Base-by-base conservation (phyloP, 2,329 filamentous ascomycete genomes). In the Teratosphaeria gauchensis region DNA sequence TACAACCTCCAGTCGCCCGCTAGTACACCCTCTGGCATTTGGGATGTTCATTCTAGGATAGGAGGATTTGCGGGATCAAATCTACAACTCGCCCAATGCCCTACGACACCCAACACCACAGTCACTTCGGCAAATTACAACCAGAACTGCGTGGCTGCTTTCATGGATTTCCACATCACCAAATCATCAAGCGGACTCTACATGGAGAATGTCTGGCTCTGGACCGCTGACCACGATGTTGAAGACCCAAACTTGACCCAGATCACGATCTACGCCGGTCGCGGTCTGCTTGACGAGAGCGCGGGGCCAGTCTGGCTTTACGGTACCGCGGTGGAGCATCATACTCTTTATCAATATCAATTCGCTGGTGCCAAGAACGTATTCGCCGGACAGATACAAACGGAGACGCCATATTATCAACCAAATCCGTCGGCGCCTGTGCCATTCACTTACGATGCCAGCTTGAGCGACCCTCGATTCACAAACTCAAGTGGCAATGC, bases 251-350 rank as follows among this genome's bases (percentile, higher is more conserved):
- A 86, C 68, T 83, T 88, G 71, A 84, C 74, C 56, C 88, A 94
- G 73, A 87, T 94, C 73, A 87, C 87, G 71, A 84, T 97, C 70
- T 96, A 89, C 84, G 95, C 90, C 72, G 92, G 91, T 55, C 90
- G 92, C 63, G 92, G 92, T 67, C 82, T 96, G 62, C 80, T 87
- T 38, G 84, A 96, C 66, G 89, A 95, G 76, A 89, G 80, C 54
- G 84, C 90, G 16, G 74, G 74, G 4, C 63, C 63, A 1, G 54
- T 76, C 8, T 78, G 75, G 75, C 68, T 78, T 66, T 91, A 87
- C 75, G 91, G 84, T 9, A 95, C 90, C 0, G 75, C 78, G 1
- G 79, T 81, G 1, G 83, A 85, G 68, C 83, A 85, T 68, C 77
- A 79, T 69, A 76, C 78, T 55, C 72, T 82, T 5, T 85, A 85